A percentile compares a stretch with the other conserved stretches of the same genome.
These are phyloP conservation scores for Triangularia verruculosa DNA, from an alignment of 2,329 filamentous ascomycete genomes.

Conservation along the genomic window DNA sequence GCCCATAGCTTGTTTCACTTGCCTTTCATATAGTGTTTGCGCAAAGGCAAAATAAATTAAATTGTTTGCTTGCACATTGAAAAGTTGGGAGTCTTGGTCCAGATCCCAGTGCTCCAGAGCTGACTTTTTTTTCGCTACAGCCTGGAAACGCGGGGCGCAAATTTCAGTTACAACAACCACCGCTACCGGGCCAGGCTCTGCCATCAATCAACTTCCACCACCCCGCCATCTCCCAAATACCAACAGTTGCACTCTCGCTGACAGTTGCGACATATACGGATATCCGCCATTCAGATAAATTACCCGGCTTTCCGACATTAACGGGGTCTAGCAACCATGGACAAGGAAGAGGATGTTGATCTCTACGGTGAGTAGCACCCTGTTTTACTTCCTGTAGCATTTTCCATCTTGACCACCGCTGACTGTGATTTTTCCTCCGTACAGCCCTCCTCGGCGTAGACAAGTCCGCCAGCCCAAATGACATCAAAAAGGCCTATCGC, in stretches of 20 bases:
- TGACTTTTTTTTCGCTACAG: conserved; percentile 2
- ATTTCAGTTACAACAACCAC: conserved; percentile 12
- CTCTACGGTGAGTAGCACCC: conserved; percentile 46
- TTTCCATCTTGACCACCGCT: not conserved
- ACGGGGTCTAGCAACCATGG: not conserved
- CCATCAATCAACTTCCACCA: conserved; percentile 9
- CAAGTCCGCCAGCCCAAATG: conserved; percentile 67
- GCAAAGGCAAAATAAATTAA: not conserved
- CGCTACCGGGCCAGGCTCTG: conserved; percentile 1
- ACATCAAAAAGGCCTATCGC: conserved; percentile 94
- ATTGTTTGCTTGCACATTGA: not conserved
- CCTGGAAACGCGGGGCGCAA: conserved; percentile 11
- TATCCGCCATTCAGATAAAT: not conserved
- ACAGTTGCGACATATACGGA: not conserved
- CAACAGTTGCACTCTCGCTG: not conserved
- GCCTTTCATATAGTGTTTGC: not conserved
- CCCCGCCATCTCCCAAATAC: conserved; percentile 1
- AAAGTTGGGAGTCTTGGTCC: not conserved
- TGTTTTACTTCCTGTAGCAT: not conserved
- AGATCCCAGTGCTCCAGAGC: not conserved
- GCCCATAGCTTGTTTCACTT: not conserved
- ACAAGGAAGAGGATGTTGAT: conserved; percentile 49
- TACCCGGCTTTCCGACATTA: not conserved
- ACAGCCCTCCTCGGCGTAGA: conserved; percentile 77
- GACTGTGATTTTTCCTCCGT: conserved; percentile 4